These are phyloP conservation scores for Ascoidea rubescens DNA, from an alignment of 805 yeast species.

Conservation along the genomic window DNA sequence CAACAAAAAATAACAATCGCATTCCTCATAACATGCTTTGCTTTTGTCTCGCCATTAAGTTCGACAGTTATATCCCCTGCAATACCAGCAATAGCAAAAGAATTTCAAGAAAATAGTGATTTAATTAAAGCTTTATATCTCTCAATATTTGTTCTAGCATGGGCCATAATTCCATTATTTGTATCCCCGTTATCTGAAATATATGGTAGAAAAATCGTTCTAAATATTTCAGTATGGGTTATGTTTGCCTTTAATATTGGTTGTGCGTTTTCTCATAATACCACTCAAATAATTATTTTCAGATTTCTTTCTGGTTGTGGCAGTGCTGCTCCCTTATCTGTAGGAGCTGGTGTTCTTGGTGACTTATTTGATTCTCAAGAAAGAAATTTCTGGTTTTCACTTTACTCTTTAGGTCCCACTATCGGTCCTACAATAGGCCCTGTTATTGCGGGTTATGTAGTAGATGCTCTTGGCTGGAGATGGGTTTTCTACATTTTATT, in stretches of 20 bases:
- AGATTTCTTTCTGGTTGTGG: constrained; percentile 55
- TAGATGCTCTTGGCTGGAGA: constrained; percentile 37
- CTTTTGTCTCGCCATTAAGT: constrained; percentile 47
- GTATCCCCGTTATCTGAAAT: constrained; percentile 59
- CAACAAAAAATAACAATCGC: constrained; percentile 28
- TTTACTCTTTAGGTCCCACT: constrained; percentile 34
- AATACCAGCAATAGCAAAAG: constrained; percentile 28
- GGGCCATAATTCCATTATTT: constrained; percentile 54
- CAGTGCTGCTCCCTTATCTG: constrained; percentile 53
- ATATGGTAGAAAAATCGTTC: constrained; percentile 45
- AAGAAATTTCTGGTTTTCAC: constrained; percentile 41
- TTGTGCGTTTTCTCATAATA: constrained; percentile 44
- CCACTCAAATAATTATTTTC: constrained; percentile 41
- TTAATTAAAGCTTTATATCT: constrained; percentile 39
- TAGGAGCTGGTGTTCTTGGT: constrained; percentile 57
- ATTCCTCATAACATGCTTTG: constrained; percentile 34
- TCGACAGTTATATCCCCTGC: constrained; percentile 56
- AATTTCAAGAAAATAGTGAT: constrained; percentile 26
- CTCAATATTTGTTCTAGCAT: constrained; percentile 52
- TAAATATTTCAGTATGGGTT: constrained; percentile 35
- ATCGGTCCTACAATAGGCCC: constrained; percentile 54
- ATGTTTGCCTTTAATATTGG: constrained; percentile 37
- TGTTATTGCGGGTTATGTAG: constrained; percentile 40
- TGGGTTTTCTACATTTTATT: constrained; percentile 49
- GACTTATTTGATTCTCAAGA: constrained; percentile 40